Evolutionary conservation across 805 yeast species (phyloP).

Genomic region (Torulaspora franciscae): DNA sequence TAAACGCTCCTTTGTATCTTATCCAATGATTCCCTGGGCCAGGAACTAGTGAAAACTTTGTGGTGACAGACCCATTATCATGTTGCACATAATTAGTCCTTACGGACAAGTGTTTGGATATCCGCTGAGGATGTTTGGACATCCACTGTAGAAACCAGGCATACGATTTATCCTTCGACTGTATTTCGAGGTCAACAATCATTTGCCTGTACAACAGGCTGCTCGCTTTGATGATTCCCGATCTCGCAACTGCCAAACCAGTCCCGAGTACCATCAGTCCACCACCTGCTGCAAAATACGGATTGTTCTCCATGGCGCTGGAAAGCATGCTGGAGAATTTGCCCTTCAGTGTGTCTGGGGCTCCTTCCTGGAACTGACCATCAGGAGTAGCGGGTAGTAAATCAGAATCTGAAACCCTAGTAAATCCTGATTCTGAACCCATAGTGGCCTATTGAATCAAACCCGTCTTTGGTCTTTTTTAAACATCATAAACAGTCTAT

Average conservation of each 20-base stretch:
- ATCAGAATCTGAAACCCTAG: background rate
- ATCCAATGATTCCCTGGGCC: conserved; percentile 96
- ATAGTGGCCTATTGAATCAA: background rate
- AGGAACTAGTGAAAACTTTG: conserved; percentile 87
- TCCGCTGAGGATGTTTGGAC: conserved; percentile 71
- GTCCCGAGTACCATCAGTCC: conserved; percentile 96
- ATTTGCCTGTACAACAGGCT: conserved; percentile 72
- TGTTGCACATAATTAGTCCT: conserved; percentile 84
- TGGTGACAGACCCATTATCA: conserved; percentile 84
- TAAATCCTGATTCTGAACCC: background rate
- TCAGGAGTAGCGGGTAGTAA: background rate
- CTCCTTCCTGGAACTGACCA: background rate
- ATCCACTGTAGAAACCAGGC: conserved; percentile 96
- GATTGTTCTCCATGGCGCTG: conserved; percentile 63
- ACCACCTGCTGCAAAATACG: conserved; percentile 98
- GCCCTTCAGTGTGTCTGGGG: conserved; percentile 26
- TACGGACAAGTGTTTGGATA: conserved; percentile 81
- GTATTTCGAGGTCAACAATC: conserved; percentile 87
- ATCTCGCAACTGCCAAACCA: conserved; percentile 69
- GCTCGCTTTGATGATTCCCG: conserved; percentile 58
- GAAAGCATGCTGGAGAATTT: conserved; percentile 40
- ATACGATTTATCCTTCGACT: conserved; percentile 88
- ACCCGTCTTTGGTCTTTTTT: background rate
- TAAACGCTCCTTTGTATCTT: conserved; percentile 78
- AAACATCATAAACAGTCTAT: background rate